Evolutionary conservation across 1,139 yeast genomes (phyloP).

Genomic region (Saccharomyces uvarum): DNA sequence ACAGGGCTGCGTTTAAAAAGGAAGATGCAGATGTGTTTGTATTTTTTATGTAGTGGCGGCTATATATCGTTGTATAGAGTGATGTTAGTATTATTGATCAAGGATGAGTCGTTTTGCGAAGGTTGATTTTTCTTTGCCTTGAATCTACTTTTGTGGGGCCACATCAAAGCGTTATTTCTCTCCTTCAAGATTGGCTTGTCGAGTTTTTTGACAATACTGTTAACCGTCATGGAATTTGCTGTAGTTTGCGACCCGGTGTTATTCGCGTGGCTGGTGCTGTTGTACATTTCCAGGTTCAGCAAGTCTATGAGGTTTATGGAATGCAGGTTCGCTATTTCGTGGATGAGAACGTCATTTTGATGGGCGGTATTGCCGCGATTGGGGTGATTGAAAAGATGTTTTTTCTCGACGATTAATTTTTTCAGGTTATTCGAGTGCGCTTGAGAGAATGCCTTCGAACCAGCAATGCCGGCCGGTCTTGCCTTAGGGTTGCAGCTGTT

Average conservation of each 20-base stretch:
- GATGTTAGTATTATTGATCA: not conserved
- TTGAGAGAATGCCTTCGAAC: not conserved
- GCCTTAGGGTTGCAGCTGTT: not conserved
- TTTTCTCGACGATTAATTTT: not conserved
- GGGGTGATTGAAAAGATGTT: not conserved
- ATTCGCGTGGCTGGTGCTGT: not conserved
- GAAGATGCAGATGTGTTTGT: not conserved
- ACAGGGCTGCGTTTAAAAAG: not conserved
- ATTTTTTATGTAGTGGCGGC: not conserved
- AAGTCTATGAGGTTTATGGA: not conserved
- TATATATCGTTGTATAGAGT: not conserved
- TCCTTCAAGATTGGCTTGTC: conserved; percentile 20
- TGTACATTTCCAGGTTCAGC: not conserved
- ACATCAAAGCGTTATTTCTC: conserved; percentile 16
- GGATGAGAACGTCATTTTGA: not conserved
- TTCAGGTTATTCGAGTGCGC: not conserved
- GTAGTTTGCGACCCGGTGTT: conserved; percentile 9
- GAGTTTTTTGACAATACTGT: conserved; percentile 17
- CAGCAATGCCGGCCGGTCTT: not conserved
- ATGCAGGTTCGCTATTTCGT: not conserved
- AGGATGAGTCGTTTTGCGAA: not conserved
- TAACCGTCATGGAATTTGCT: conserved; percentile 14
- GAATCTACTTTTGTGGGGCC: conserved; percentile 18
- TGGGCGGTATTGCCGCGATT: not conserved
- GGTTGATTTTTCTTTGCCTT: not conserved